phyloP scores from a whole-genome alignment of 2,329 filamentous ascomycete genomes.

The Blastomyces silverae region DNA sequence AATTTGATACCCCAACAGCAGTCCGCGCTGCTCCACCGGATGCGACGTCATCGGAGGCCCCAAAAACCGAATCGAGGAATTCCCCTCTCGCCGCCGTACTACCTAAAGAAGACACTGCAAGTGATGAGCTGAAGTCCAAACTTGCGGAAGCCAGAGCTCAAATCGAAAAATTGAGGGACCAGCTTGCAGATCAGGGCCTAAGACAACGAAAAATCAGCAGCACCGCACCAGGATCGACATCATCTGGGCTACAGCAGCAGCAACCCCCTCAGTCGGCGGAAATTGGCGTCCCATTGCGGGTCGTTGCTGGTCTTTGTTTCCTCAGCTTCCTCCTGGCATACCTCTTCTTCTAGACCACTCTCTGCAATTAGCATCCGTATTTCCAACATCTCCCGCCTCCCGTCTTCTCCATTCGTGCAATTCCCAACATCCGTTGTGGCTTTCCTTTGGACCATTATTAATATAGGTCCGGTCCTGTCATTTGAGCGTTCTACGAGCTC shows the following conservation, averaged over 20 bases:
- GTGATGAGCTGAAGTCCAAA: slow-evolving; percentile 63
- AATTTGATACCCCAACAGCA: slow-evolving; percentile 41
- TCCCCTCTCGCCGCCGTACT: slow-evolving; percentile 17
- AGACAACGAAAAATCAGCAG: slow-evolving; percentile 67
- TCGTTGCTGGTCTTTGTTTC: slow-evolving; percentile 76
- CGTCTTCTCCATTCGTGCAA: slow-evolving; percentile 19
- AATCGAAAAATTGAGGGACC: slow-evolving; percentile 60
- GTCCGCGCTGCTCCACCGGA: slow-evolving; percentile 40
- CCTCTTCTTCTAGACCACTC: slow-evolving; percentile 73
- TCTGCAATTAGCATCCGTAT: not conserved
- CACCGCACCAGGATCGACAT: slow-evolving; percentile 48
- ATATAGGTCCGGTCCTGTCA: slow-evolving; percentile 2
- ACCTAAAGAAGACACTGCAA: slow-evolving; percentile 15
- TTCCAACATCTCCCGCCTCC: slow-evolving; percentile 19
- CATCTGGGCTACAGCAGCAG: slow-evolving; percentile 49
- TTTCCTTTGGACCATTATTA: not conserved
- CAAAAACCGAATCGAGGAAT: slow-evolving; percentile 23
- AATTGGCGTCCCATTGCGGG: slow-evolving; percentile 72
- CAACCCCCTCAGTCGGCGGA: slow-evolving; percentile 51
- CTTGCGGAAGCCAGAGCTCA: slow-evolving; percentile 68
- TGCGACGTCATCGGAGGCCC: slow-evolving; percentile 23
- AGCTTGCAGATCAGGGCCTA: slow-evolving; percentile 60
- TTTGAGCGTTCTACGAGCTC: slow-evolving; percentile 6
- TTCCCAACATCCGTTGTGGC: not conserved
- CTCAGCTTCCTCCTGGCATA: slow-evolving; percentile 91